phyloP scores from a whole-genome alignment of 2,329 filamentous ascomycete species.

The Pseudocercospora macadamiae region DNA sequence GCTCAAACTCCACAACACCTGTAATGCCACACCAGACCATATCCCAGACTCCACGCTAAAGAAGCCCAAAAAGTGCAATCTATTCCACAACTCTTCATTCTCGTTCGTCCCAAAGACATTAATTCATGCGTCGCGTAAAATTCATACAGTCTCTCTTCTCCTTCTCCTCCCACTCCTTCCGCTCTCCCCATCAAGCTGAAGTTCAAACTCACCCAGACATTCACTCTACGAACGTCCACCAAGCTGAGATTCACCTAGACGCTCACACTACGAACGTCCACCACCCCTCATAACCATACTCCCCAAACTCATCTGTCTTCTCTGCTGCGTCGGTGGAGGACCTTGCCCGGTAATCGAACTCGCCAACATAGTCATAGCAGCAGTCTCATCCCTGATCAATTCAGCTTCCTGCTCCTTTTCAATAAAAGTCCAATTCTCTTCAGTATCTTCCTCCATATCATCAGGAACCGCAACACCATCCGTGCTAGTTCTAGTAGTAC shows the following conservation, averaged over 20 bases:
- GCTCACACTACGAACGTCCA: slow-evolving; percentile 16
- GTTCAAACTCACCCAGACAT: no score
- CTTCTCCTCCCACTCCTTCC: no score
- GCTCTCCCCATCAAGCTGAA: no score
- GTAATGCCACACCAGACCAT: no score
- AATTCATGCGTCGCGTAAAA: no score
- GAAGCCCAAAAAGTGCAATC: no score
- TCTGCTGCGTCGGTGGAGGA: background rate
- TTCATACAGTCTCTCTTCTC: no score
- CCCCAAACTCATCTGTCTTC: slow-evolving; percentile 8
- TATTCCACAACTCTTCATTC: no score
- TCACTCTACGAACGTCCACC: no score
- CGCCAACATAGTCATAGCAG: slow-evolving; percentile 2
- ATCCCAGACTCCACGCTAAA: no score
- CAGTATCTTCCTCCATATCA: slow-evolving; percentile 34
- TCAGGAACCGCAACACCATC: slow-evolving; percentile 30
- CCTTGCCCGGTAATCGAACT: background rate
- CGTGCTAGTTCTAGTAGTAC: background rate
- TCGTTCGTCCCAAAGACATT: no score
- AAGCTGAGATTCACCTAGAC: background rate
- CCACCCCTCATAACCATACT: slow-evolving; percentile 10
- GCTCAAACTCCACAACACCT: no score
- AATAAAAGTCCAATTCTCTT: slow-evolving; percentile 77
- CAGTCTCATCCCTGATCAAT: slow-evolving; percentile 4
- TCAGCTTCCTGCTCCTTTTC: slow-evolving; percentile 61